Evolutionary conservation across 2,329 filamentous ascomycete genomes (phyloP).

Genomic region (Fusarium verticillioides): DNA sequence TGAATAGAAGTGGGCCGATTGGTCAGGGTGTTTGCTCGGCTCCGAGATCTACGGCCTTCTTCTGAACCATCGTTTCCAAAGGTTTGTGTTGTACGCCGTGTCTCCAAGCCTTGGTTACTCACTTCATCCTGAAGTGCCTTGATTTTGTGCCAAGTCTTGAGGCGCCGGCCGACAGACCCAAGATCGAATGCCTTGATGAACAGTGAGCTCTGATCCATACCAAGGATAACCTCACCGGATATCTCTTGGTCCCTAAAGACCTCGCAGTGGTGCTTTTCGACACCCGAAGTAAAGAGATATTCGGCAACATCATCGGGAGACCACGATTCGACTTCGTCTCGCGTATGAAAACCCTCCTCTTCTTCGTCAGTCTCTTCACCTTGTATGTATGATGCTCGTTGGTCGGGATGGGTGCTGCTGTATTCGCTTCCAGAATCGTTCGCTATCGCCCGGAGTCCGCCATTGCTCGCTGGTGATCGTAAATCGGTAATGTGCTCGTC

Average conservation of each 20-base stretch:
- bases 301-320: conserved; percentile 84
- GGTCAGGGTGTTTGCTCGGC: conserved; percentile 68
- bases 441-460: conserved; percentile 61
- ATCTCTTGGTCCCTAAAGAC: conserved; percentile 98
- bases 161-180: conserved; percentile 85
- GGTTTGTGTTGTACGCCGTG: conserved; percentile 64
- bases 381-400: conserved; percentile 88
- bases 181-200: conserved; percentile 97
- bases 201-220: conserved; percentile 94
- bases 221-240: conserved; percentile 88
- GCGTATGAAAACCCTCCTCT: conserved; percentile 76
- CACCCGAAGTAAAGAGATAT: conserved; percentile 84
- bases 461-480: conserved; percentile 64
- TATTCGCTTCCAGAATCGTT: conserved; percentile 92
- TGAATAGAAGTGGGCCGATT: conserved; percentile 61
- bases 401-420: conserved; percentile 80
- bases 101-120: conserved; percentile 58
- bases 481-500: conserved; percentile 97
- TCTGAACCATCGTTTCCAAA: conserved; percentile 72
- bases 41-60: conserved; percentile 61
- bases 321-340: conserved; percentile 82
- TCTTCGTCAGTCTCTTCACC: conserved; percentile 97
- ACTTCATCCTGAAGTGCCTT: conserved; percentile 91
- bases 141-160: conserved; percentile 98
- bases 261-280: conserved; percentile 90